Evolutionary conservation across 306 rosid species (phyloP), one percentile per base, ranked within the genome.

Genomic region (Gastrolobium villosum): DNA sequence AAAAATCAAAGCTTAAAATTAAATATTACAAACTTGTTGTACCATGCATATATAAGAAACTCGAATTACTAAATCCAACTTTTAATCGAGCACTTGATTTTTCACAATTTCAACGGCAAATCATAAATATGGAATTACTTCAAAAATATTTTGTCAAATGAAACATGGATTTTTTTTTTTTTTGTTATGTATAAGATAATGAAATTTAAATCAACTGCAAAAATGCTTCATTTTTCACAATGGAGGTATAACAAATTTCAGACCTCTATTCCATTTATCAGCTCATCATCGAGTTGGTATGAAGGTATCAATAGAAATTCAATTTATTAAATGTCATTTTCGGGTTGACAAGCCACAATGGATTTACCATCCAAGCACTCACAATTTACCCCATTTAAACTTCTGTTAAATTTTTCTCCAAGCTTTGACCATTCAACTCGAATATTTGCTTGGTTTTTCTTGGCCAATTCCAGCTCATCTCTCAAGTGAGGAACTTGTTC

Each of bases 391-490:
- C 37, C 81, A 79, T 63, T 34, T 37, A 82, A 69, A 71, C 80
- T 76, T 76, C 61, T 54, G 55, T 9, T 39, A 53, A 76, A 67
- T 80, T 76, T 86, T 46, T 80, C 83, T 71, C 83, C 83, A 59
- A 86, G 89, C 65, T 79, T 83, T 80, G 80, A 79, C 89, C 87
- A 86, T 56, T 83, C 79, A 61, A 43, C 68, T 67, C 36, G 60
- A 59, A 83, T 66, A 60, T 46, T 63, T 53, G 75, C 72, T 59
- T 79, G 89, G n/a, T 64, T 53, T 79, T 79, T 86, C 85, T 83
- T 86, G 54, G 89, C 89, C 74, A 44, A 63, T 79, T 86, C 83
- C 59, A 73, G 45, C 57, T 83, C 85, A 34, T 79, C 65, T 66
- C 72, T 86, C 79, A 83, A 72, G 32, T 53, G 50, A 26, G 89